Evolutionary conservation across 2,329 filamentous ascomycete species (phyloP).

Genomic region (Escovopsis sp.): DNA sequence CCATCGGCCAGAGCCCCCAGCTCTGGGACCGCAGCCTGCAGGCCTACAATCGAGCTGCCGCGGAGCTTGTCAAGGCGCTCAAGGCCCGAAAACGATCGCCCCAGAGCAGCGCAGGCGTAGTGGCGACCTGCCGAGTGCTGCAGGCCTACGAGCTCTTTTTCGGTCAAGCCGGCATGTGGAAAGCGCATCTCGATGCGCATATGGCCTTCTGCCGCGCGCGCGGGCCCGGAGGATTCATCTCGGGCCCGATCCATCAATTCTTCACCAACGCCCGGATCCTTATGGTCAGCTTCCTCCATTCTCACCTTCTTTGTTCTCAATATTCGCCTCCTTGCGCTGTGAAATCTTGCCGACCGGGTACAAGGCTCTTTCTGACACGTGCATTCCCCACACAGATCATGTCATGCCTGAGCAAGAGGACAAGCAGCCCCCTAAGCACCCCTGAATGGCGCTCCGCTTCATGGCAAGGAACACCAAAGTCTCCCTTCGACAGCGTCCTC

Average conservation of each 20-base stretch:
- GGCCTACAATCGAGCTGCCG: conserved; percentile 9
- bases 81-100: conserved; percentile 3
- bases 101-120: conserved; percentile 6
- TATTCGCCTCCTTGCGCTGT: neutral
- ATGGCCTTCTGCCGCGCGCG: conserved; percentile 6
- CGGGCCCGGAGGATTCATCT: conserved; percentile 5
- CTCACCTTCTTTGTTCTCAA: neutral
- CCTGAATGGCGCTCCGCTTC: conserved; percentile 18
- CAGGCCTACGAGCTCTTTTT: conserved; percentile 10
- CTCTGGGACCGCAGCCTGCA: conserved; percentile 9
- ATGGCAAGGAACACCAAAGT: conserved; percentile 15
- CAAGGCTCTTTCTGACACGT: too few species aligned
- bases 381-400: conserved; percentile 5
- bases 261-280: conserved; percentile 10
- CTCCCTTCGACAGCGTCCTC: conserved; percentile 15
- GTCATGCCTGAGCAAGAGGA: conserved; percentile 6
- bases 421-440: conserved; percentile 12
- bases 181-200: conserved; percentile 7
- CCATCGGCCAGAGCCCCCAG: conserved; percentile 7
- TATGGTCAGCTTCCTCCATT: conserved; percentile 5
- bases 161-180: conserved; percentile 5
- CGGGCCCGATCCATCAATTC: conserved; percentile 8
- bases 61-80: conserved; percentile 6
- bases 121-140: conserved; percentile 7
- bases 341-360: too few species aligned